Evolutionary conservation across 1,139 yeast genomes (phyloP).

Genomic region (Debaryomyces psychrophilus): DNA sequence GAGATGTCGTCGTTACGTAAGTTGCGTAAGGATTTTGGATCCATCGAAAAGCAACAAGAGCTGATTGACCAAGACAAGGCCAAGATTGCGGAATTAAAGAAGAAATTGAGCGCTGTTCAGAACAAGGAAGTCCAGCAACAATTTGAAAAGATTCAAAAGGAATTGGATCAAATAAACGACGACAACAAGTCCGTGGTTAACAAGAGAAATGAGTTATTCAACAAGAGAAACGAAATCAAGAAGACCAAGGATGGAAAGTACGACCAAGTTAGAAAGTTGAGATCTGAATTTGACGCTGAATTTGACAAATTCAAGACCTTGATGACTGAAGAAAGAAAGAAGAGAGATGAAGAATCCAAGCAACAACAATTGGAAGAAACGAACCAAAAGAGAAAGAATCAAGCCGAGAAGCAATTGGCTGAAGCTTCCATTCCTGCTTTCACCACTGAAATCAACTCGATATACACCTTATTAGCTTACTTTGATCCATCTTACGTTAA

Average conservation of each 20-base stretch:
- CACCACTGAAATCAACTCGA: conserved; percentile 69
- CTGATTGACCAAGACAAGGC: conserved; percentile 80
- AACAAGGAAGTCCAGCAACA: conserved; percentile 63
- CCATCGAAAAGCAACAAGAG: conserved; percentile 74
- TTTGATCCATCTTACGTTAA: conserved; percentile 81
- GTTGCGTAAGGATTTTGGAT: conserved; percentile 76
- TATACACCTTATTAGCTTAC: conserved; percentile 68
- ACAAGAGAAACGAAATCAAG: conserved; percentile 69
- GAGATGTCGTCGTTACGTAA: conserved; percentile 86
- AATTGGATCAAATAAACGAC: conserved; percentile 61
- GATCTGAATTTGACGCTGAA: conserved; percentile 70
- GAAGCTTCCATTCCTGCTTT: conserved; percentile 86
- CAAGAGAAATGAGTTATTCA: conserved; percentile 65
- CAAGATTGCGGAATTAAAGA: conserved; percentile 76
- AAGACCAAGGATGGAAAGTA: conserved; percentile 71
- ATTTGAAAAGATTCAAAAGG: conserved; percentile 63
- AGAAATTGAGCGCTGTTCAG: conserved; percentile 62
- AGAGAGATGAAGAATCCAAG: conserved; percentile 71
- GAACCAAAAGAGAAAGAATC: conserved; percentile 61
- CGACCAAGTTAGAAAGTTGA: conserved; percentile 63
- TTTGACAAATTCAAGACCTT: conserved; percentile 71
- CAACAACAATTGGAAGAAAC: conserved; percentile 58
- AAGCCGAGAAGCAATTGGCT: conserved; percentile 65
- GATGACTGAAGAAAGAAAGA: conserved; percentile 69
- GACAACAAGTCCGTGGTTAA: conserved; percentile 66